Evolutionary conservation across 108 stramenopile genomes (phyloP), one percentile per base, ranked within the genome.

Genomic region (Phaeodactylum tricornutum): DNA sequence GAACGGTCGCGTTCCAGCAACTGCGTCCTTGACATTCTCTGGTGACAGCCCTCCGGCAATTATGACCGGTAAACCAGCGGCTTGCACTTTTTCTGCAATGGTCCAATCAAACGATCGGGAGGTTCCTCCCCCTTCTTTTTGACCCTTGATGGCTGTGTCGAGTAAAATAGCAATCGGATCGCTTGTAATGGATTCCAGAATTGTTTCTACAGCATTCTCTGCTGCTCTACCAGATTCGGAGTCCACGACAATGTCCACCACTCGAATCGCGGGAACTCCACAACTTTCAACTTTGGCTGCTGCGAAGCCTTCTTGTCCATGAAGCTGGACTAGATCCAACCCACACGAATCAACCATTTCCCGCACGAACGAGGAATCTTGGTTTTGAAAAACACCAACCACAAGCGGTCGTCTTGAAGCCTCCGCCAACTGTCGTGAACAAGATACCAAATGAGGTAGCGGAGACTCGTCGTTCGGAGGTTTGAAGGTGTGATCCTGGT

Each of bases 321-420:
- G 98, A 45, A 99, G 74, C 64, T 99, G 98, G 0, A 96, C 86
- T 61, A 99, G 51, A 61, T 99, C 98, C 20, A 99, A 57, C 3
- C 96, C 95, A 44, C 84, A 84, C 3, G 59, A 59, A 4, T 79
- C 71, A 0, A 90, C 94, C 57, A 78, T 75, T 54, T 74, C 62
- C 9, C 52, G 67, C 23, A 99, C 72, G 43, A 72, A 84, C 14
- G 77, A 79, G 17, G 81, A 25, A 1, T 78, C 45, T 66, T 96
- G 94, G 71, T 96, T 93, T 55, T 95, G 94, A 68, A 97, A 97
- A 17, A 99, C 96, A 11, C 98, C 98, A 41, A 96, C 92, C 3
- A 93, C 85, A 23, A 93, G 44, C 1, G 93, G 96, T 22, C 82
- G 61, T 35, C 64, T 66, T 4, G 78, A 60, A 0, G 71, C 59